Conservation (phyloP, 176 grass and related monocot genomes). For the Triticum urartu region DNA sequence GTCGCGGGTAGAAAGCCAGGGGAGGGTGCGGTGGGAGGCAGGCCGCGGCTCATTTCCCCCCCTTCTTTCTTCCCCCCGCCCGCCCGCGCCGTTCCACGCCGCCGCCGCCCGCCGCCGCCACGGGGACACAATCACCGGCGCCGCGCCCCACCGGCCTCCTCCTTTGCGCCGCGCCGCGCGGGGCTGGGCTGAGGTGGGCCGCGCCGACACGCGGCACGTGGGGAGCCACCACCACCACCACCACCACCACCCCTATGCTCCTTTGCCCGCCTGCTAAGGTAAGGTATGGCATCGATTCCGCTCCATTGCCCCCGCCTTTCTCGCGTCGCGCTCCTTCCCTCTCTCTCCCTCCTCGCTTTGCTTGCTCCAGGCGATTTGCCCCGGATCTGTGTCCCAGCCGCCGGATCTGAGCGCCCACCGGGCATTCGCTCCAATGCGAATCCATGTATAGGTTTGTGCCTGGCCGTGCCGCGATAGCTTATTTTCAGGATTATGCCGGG, state of each 20-base stretch:
- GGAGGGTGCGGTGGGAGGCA: slow-evolving; percentile 31
- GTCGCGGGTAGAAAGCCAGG: slow-evolving; percentile 47
- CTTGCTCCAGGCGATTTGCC: slow-evolving; percentile 14
- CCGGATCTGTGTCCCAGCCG: slow-evolving; percentile 42
- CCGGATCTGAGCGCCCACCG: slow-evolving; percentile 33
- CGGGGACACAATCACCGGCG: slow-evolving; percentile 7
- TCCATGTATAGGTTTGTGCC: neutral
- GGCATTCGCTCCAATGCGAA: slow-evolving; percentile 1
- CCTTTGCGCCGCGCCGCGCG: neutral
- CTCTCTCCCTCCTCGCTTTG: slow-evolving; percentile 9
- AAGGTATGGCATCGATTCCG: slow-evolving; percentile 50
- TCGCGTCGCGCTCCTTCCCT: neutral
- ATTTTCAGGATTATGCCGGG: neutral
- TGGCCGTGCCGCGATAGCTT: neutral
- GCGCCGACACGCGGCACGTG: slow-evolving; percentile 40
- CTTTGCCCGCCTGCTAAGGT: slow-evolving; percentile 32
- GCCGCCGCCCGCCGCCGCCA: neutral
- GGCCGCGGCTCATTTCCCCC: slow-evolving; percentile 21
- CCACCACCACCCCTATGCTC: slow-evolving; percentile 39
- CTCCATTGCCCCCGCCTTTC: neutral
- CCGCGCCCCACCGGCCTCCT: neutral
- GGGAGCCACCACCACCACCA: neutral
- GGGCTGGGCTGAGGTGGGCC: slow-evolving; percentile 2
- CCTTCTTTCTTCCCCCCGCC: neutral
- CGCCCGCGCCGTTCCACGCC: no score